Evolutionary conservation across 441 rosid species (phyloP), one percentile per base, ranked within the genome.

Genomic region (Omphalea diandra): DNA sequence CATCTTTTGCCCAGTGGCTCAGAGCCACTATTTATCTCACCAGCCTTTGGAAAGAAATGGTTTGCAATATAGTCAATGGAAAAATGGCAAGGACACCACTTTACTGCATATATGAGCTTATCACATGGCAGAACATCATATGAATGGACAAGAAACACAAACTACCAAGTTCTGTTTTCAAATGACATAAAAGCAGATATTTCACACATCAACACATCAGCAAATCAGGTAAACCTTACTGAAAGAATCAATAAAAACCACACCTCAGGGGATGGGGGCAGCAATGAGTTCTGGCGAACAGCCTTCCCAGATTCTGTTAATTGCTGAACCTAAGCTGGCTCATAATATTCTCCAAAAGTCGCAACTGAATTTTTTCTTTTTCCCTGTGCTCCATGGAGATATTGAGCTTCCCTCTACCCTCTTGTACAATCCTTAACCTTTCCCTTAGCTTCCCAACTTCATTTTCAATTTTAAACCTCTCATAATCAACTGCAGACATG

Each of bases 391-490:
- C 82, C 3, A 54, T 44, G 14, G 80, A 71, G 46, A 81, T n/a
- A 43, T 75, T 86, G 54, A 87, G 84, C 77, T 85, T 90, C 65
- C 81, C 83, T 76, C 91, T 87, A 77, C 88, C 96, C 56, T 78
- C 83, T 56, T 82, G 90, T 56, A 92, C 81, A 73, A 73, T 70
- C 76, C 80, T 84, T 57, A 88, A 79, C 83, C 94, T 88, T 78
- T 87, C 91, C 78, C 84, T 86, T 33, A 92, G 81, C 79, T 84
- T 64, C 47, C 85, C 94, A 57, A 92, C 90, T 85, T 92, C 96
- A 72, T 70, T 78, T 62, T 90, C 94, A 41, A 92, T 82, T 77
- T 87, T 92, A 20, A 77, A 73, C 79, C 88, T 85, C 75, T 88
- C 96, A 73, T 74, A 73, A 76, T 92, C 97, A 53, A 86, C 78